phyloP scores from a whole-genome alignment of 164 flowering plant species.

The Macadamia integrifolia region DNA sequence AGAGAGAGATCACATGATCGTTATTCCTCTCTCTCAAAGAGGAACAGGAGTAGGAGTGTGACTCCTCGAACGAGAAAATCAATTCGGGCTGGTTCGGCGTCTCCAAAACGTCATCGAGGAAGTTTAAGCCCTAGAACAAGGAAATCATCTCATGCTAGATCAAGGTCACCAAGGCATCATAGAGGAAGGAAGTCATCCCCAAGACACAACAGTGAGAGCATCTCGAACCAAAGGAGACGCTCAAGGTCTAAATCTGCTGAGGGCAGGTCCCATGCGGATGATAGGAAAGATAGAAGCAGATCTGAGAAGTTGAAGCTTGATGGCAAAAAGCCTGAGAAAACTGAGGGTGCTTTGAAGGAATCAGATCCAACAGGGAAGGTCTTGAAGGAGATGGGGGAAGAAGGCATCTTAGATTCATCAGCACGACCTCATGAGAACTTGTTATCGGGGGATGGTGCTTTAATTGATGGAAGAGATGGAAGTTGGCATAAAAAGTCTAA shows the following conservation, averaged over 20 bases:
- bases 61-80: conserved; percentile 61
- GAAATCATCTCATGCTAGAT: conserved; percentile 35
- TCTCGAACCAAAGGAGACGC: conserved; percentile 22
- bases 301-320: conserved; percentile 27
- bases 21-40: conserved; percentile 51
- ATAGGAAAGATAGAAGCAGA: conserved; percentile 17
- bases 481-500: conserved; percentile 7
- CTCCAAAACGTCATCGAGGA: conserved; percentile 38
- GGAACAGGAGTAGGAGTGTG: conserved; percentile 68
- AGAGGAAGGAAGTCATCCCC: conserved; percentile 32
- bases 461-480: conserved; percentile 10
- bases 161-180: conserved; percentile 55
- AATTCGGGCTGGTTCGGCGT: conserved; percentile 35
- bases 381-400: conserved; percentile 11
- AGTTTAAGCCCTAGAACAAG: conserved; percentile 40
- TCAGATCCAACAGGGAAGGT: conserved; percentile 10
- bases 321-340: conserved; percentile 10
- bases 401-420: conserved; percentile 3
- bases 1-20: conserved; percentile 28
- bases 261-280: conserved; percentile 14
- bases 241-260: conserved; percentile 42
- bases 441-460: conserved; percentile 1
- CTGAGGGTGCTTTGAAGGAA: conserved; percentile 10
- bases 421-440: conserved; percentile 1
- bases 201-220: conserved; percentile 25